Base-by-base conservation (phyloP, 2,329 filamentous ascomycete genomes). In the Lasiodiplodia gonubiensis region DNA sequence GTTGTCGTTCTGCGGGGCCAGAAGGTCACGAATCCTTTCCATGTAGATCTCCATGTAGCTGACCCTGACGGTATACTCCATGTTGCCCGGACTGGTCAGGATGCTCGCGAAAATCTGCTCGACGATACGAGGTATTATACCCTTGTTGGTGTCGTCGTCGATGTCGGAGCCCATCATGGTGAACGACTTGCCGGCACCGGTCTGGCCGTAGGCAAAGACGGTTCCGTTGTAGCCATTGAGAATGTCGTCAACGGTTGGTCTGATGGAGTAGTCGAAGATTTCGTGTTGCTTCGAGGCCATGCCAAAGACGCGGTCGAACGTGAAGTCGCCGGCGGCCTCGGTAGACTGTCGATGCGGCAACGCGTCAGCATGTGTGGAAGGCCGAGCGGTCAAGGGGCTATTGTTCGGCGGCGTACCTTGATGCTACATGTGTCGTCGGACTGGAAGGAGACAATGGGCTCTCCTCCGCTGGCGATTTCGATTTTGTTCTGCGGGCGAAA, bases 31-130 rank as follows among this genome's bases (percentile, higher is more conserved):
- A 79, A 99, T 98, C 73, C 92, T 89, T 83, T 99, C 95, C 95
- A 98, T 99, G 84, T 99, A 99, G 71, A 99, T 98, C 81, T 99
- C 95, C 94, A 99, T 97, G 81, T 98, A 98, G 80, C 93, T 97
- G 76, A 98, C 94, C 67, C 94, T 89, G 64, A 99, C 94, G n/a
- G 94, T 98, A 80, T 98, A 98, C 81, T 98, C 95, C 78, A 98
- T 97, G 72, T 92, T 97, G 74, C 90, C 90, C 52, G 94, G 92
- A 74, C 93, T 97, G 25, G 92, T 89, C 81, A 97, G 86, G 79
- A 98, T 98, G 81, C 92, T 97, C 73, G 92, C 90, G 79, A 98
- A 98, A 78, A 98, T 97, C 82, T 98, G 94, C 81, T 98, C 93
- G 72, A 97, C 91, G 73, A 98, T 98, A 75, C 95, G 91, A 61